phyloP scores from a whole-genome alignment of 1,284 basidiomycete species.

The Boletus sp. region DNA sequence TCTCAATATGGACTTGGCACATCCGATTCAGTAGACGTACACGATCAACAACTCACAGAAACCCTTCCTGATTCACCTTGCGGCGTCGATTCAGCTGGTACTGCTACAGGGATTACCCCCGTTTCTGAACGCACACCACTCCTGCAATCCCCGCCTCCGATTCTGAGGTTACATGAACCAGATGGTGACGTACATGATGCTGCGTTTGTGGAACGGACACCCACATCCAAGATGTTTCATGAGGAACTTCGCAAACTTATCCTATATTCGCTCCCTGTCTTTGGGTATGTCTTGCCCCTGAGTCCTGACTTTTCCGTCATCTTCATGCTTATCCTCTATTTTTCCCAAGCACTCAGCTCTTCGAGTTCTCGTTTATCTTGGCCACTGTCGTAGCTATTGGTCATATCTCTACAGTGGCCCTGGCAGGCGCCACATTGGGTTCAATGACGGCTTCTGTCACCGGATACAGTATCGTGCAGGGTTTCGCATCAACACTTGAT shows the following conservation, averaged over 20 bases:
- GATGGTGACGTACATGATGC: slow-evolving; percentile 5
- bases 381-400: slow-evolving; percentile 80
- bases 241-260: slow-evolving; percentile 60
- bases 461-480: slow-evolving; percentile 73
- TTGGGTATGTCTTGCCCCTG: slow-evolving; percentile 50
- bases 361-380: slow-evolving; percentile 72
- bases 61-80: slow-evolving; percentile 4
- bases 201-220: slow-evolving; percentile 36
- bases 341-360: slow-evolving; percentile 58
- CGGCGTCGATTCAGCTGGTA: slow-evolving; percentile 10
- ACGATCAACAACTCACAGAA: slow-evolving; percentile 8
- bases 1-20: slow-evolving; percentile 35
- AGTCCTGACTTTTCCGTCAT: slow-evolving; percentile 6
- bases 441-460: slow-evolving; percentile 83
- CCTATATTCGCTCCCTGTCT: slow-evolving; percentile 66
- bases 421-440: slow-evolving; percentile 80
- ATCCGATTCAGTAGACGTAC: slow-evolving; percentile 8
- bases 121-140: slow-evolving; percentile 30
- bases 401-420: slow-evolving; percentile 76
- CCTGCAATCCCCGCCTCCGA: slow-evolving; percentile 31
- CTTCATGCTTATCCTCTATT: neutral
- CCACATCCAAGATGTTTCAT: slow-evolving; percentile 45
- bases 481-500: slow-evolving; percentile 84
- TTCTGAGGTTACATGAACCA: slow-evolving; percentile 14
- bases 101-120: neutral